Evolutionary conservation across 2,329 filamentous ascomycete species (phyloP), one percentile per base, ranked within the genome.

Genomic region (Ophiostoma quercus): DNA sequence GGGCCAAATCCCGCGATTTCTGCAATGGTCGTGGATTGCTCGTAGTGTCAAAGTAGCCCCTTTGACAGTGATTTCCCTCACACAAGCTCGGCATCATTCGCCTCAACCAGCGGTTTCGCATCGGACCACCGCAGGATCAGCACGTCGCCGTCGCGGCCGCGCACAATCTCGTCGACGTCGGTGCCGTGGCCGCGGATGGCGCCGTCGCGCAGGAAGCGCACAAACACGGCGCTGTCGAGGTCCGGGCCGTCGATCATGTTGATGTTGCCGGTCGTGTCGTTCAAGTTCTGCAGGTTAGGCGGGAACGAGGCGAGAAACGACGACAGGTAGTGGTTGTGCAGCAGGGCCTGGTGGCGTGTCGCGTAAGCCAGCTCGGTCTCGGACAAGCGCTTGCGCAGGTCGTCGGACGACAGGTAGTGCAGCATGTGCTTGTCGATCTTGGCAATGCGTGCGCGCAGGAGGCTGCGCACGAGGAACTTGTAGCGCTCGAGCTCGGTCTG

Each of bases 401-500:
- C 79, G 57, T 84, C 81, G 66, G 82, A 83, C 65, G 84, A 87
- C 69, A 92, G 84, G 77, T 93, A 91, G 79, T 94, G 87, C 32
- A 93, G 84, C 2, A 91, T 87, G 77, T 92, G 87, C 74, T 86
- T 86, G 80, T 95, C 91, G 74, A 96, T 91, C 89, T 99, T 98
- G 69, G 91, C 88, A 70, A 98, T 88, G n/a, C 95, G 85, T 11
- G 91, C 89, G 68, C 96, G 86, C 70, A 99, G 80, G 74, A 94
- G 90, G 73, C 91, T 90, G 72, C 95, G 86, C 22, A 98, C 86
- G 29, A 99, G 84, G 77, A 93, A 99, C 81, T 97, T 97, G 80
- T 92, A 96, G 65, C 95, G 85, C 78, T 97, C 94, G 69, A 99
- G 86, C 81, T 99, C 95, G 7, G 96, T 98, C 82, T 99, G 95